A percentile compares a stretch with the other conserved stretches of the same genome.
Conservation (phyloP, 2,329 filamentous ascomycete species). For the Macrophomina tecta region DNA sequence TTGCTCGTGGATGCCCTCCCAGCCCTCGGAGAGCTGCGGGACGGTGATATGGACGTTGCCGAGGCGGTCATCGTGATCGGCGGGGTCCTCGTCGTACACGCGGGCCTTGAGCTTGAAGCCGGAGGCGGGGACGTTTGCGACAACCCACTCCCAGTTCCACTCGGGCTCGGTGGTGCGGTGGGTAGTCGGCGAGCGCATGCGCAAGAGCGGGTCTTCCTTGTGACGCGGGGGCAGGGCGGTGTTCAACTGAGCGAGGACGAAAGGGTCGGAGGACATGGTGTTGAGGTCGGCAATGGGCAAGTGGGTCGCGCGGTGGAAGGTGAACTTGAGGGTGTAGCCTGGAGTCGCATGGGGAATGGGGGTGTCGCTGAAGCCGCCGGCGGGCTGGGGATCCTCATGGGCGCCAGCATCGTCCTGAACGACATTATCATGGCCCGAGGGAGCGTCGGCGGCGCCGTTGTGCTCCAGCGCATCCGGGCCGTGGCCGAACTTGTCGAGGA, state of each 20-base stretch:
- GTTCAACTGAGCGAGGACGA: conserved; percentile 75
- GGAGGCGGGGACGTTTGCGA: conserved; percentile 80
- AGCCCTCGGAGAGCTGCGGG: conserved; percentile 64
- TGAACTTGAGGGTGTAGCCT: conserved; percentile 85
- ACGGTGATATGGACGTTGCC: conserved; percentile 81
- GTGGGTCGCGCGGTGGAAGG: conserved; percentile 79
- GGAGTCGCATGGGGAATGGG: conserved; percentile 75
- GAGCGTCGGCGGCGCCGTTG: conserved; percentile 11
- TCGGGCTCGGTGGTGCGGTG: conserved; percentile 73
- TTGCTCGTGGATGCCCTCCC: conserved; percentile 70
- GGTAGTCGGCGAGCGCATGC: conserved; percentile 77
- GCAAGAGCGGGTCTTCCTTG: conserved; percentile 81
- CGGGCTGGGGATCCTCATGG: conserved; percentile 61
- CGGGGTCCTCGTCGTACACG: conserved; percentile 87
- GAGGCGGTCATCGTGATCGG: conserved; percentile 84
- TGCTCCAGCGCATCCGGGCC: conserved; percentile 6
- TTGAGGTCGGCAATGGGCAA: conserved; percentile 82
- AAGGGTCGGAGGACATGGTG: conserved; percentile 82
- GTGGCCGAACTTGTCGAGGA: background rate
- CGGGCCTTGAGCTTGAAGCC: conserved; percentile 87
- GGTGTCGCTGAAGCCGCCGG: conserved; percentile 80
- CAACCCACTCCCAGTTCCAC: conserved; percentile 87
- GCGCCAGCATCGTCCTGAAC: background rate
- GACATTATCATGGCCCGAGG: background rate
- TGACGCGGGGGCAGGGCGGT: conserved; percentile 75